phyloP scores from a whole-genome alignment of 2,329 filamentous ascomycete genomes.

The Arthrinium phaeospermum region DNA sequence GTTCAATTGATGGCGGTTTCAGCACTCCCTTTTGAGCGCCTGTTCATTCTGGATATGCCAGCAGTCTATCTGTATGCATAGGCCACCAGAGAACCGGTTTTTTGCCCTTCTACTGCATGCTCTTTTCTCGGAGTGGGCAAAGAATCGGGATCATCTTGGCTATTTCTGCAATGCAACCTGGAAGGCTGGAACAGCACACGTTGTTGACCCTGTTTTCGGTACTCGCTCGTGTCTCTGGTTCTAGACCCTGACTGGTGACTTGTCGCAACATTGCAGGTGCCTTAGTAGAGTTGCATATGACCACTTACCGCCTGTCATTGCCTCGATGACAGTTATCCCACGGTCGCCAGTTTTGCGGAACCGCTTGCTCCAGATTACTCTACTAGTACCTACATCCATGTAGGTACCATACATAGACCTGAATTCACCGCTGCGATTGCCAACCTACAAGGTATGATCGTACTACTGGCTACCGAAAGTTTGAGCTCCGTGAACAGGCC shows the following conservation, averaged over 20 bases:
- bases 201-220: slow-evolving; percentile 4
- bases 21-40: background rate
- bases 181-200: slow-evolving; percentile 1
- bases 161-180: slow-evolving; percentile 14
- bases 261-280: background rate
- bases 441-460: background rate
- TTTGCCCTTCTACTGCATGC: background rate
- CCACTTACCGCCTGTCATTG: background rate
- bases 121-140: background rate
- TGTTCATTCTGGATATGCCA: background rate
- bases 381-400: background rate
- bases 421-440: background rate
- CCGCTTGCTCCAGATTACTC: background rate
- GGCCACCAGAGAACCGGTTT: background rate
- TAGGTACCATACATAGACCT: background rate
- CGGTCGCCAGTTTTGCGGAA: background rate
- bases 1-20: slow-evolving; percentile 3
- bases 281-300: background rate
- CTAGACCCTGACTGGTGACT: slow-evolving; percentile 5
- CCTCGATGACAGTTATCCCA: background rate
- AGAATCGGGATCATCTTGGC: slow-evolving; percentile 13
- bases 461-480: background rate
- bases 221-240: slow-evolving; percentile 4
- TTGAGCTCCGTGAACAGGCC: background rate
- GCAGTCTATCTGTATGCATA: background rate